phyloP scores from a whole-genome alignment of 2,329 filamentous ascomycete genomes.

The Penicillium sumatraense region DNA sequence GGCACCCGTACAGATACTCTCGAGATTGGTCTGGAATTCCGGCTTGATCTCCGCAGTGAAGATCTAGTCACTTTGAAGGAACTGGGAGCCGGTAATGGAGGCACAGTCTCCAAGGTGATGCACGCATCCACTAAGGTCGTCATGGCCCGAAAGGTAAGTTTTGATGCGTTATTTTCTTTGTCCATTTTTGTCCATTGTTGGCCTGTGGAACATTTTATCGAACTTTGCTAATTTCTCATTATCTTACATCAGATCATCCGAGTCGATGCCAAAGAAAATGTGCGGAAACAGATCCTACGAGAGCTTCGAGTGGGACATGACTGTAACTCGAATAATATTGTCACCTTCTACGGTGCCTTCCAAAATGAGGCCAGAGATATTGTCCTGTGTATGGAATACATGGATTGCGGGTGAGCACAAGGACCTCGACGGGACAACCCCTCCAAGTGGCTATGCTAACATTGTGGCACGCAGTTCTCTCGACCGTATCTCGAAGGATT shows the following conservation, averaged over 20 bases:
- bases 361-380: conserved; percentile 96
- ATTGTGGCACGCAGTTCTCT: conserved; percentile 67
- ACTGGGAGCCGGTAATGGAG: conserved; percentile 92
- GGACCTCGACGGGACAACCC: conserved; percentile 2
- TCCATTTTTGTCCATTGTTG: too few relatives aligned
- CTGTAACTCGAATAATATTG: conserved; percentile 95
- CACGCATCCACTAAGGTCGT: conserved; percentile 92
- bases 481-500: conserved; percentile 90
- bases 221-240: not conserved
- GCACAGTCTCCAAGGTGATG: conserved; percentile 96
- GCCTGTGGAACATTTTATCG: not conserved
- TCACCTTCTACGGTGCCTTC: conserved; percentile 97
- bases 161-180: not conserved
- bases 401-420: conserved; percentile 82
- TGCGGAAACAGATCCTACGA: conserved; percentile 94
- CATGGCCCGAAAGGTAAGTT: conserved; percentile 91
- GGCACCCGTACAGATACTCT: conserved; percentile 71
- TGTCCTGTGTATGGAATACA: conserved; percentile 99
- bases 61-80: conserved; percentile 94
- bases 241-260: conserved; percentile 76
- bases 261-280: conserved; percentile 95
- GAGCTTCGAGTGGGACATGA: conserved; percentile 98
- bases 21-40: conserved; percentile 97
- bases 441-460: conserved; percentile 23
- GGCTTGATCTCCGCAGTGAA: conserved; percentile 86